Conservation (phyloP, 306 rosid species). For the Pachyrhizus erosus region DNA sequence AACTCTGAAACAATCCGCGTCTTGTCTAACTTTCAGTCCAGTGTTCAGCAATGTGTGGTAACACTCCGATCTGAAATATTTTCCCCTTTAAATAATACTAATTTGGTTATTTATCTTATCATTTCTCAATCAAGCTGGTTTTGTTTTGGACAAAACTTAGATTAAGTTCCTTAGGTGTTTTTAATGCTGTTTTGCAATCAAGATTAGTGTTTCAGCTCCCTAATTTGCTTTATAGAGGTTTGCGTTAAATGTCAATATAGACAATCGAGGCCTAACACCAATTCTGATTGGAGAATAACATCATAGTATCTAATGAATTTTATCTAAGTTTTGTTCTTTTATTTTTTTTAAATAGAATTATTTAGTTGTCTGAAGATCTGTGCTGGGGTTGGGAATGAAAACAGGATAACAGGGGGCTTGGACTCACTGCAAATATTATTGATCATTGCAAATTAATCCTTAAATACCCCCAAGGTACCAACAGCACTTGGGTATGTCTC, state of each 20-base stretch:
- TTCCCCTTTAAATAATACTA: background rate
- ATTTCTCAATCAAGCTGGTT: background rate
- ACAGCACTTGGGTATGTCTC: slow-evolving; percentile 91
- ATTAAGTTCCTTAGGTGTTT: background rate
- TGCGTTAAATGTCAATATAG: too few species aligned
- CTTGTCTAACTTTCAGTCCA: slow-evolving; percentile 73
- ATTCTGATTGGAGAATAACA: background rate
- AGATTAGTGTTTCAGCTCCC: background rate
- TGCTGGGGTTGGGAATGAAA: slow-evolving; percentile 42
- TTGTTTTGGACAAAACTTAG: background rate
- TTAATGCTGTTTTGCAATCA: background rate
- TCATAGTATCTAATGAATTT: background rate
- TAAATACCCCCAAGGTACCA: slow-evolving; percentile 87
- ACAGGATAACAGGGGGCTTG: slow-evolving; percentile 95
- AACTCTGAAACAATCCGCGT: slow-evolving; percentile 48
- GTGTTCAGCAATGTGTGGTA: slow-evolving; percentile 92
- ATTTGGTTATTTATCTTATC: background rate
- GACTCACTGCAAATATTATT: slow-evolving; percentile 81
- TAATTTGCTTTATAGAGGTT: too few species aligned
- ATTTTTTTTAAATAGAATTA: background rate
- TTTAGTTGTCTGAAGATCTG: slow-evolving; percentile 10
- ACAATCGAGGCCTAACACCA: background rate
- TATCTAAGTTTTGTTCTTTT: background rate
- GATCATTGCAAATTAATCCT: slow-evolving; percentile 88
- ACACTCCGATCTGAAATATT: slow-evolving; percentile 39